Evolutionary conservation across 352 stramenopile genomes (phyloP).

Genomic region (Globisporangium spinosum): DNA sequence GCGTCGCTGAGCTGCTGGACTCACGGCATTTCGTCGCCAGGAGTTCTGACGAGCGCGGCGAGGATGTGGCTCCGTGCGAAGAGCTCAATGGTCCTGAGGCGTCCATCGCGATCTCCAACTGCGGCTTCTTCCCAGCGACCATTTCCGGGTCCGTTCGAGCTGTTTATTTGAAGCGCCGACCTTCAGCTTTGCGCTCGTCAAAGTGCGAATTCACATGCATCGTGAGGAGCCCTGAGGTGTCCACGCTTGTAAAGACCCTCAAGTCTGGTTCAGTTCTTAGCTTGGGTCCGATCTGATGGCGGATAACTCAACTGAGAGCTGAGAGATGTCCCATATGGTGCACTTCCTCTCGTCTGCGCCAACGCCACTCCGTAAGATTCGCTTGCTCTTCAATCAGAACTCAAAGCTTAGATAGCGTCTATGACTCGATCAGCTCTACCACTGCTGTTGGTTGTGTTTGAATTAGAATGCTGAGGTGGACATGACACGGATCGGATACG

Average conservation of each 20-base stretch:
- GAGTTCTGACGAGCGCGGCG: conserved; percentile 18
- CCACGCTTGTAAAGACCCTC: not conserved
- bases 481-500: not conserved
- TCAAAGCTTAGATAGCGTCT: not conserved
- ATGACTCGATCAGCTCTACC: too few relatives aligned
- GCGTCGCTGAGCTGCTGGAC: not conserved
- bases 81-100: not conserved
- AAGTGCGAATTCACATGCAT: not conserved
- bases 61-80: not conserved
- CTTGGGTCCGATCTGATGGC: not conserved
- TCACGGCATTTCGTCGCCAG: not conserved
- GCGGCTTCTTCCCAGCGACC: conserved; percentile 5
- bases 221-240: not conserved
- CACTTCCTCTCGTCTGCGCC: not conserved
- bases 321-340: not conserved
- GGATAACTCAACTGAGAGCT: not conserved
- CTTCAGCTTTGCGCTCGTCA: conserved; percentile 1
- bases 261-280: not conserved
- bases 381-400: not conserved
- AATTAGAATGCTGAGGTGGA: not conserved
- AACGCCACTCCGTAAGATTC: not conserved
- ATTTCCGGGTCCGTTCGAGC: not conserved
- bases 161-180: not conserved
- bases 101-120: not conserved
- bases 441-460: not conserved